Percentiles rank a stretch among this genome's conserved stretches.
These are phyloP conservation scores for Calonectria pseudoreteaudii DNA, from an alignment of 2,329 filamentous ascomycete genomes.

Conservation along the genomic window DNA sequence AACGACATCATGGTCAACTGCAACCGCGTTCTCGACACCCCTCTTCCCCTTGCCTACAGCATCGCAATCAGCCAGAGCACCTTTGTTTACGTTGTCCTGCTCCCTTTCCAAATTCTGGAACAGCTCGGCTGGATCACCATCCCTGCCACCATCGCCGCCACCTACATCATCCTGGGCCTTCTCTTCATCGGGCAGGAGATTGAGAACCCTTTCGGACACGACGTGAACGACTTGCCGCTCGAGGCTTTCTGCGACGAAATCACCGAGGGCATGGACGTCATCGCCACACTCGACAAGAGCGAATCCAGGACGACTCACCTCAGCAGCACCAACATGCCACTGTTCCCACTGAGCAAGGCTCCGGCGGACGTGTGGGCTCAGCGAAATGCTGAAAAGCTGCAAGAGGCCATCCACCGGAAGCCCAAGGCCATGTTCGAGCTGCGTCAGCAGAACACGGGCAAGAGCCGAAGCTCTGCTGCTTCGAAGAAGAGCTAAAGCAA, in stretches of 20 bases:
- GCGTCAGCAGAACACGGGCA: background rate
- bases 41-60: background rate
- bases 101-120: background rate
- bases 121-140: background rate
- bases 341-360: background rate
- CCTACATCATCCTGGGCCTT: background rate
- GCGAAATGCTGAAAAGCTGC: background rate
- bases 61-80: background rate
- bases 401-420: background rate
- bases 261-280: background rate
- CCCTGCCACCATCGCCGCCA: background rate
- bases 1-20: background rate
- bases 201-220: background rate
- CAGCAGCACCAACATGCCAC: background rate
- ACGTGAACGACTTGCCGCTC: background rate
- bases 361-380: background rate
- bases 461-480: background rate
- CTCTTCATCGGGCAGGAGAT: background rate
- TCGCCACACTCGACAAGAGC: background rate
- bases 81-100: background rate
- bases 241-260: background rate
- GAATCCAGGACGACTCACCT: background rate
- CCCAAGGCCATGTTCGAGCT: background rate
- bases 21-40: background rate
- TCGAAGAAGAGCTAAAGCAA: background rate